These are phyloP conservation scores for Aschersonia sp. DNA, from an alignment of 2,329 filamentous ascomycete species.

Conservation along the genomic window DNA sequence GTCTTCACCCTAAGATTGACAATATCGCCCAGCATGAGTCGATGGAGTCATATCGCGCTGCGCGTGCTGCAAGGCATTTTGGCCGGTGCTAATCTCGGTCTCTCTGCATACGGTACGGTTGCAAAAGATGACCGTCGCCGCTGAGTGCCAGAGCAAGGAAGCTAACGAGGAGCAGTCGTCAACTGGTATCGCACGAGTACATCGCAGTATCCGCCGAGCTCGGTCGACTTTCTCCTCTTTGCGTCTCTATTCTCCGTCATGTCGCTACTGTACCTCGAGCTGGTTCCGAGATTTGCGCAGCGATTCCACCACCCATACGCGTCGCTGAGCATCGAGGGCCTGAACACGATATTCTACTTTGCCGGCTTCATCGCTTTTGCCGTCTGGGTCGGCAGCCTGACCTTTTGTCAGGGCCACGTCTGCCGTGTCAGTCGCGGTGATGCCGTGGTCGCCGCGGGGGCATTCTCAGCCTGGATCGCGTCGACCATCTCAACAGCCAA, in stretches of 20 bases:
- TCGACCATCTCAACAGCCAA: slow-evolving; percentile 30
- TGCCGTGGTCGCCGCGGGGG: slow-evolving; percentile 36
- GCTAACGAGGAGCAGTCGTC: slow-evolving; percentile 27
- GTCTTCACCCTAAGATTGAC: not conserved
- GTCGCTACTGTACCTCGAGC: slow-evolving; percentile 38
- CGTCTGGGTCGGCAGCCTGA: slow-evolving; percentile 38
- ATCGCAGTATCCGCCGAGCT: slow-evolving; percentile 34
- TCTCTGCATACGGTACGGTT: slow-evolving; percentile 9
- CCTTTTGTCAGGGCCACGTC: slow-evolving; percentile 41
- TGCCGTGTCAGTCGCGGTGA: slow-evolving; percentile 40
- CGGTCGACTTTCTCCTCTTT: slow-evolving; percentile 44
- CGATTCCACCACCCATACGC: slow-evolving; percentile 32
- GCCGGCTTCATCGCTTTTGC: slow-evolving; percentile 43
- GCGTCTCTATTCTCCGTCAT: slow-evolving; percentile 37
- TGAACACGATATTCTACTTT: slow-evolving; percentile 43
- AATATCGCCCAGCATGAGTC: slow-evolving; percentile 6
- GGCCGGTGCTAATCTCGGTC: slow-evolving; percentile 6
- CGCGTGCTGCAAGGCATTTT: slow-evolving; percentile 8
- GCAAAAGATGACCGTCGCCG: not conserved
- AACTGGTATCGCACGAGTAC: slow-evolving; percentile 46
- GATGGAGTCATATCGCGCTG: slow-evolving; percentile 4
- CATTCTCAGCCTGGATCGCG: slow-evolving; percentile 37
- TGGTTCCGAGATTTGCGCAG: slow-evolving; percentile 29
- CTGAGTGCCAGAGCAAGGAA: not conserved
- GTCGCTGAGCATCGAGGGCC: slow-evolving; percentile 31